Evolutionary conservation across 371 early-diverging fungal species (phyloP), one percentile per base, ranked within the genome.

Genomic region (Coemansia sp.): DNA sequence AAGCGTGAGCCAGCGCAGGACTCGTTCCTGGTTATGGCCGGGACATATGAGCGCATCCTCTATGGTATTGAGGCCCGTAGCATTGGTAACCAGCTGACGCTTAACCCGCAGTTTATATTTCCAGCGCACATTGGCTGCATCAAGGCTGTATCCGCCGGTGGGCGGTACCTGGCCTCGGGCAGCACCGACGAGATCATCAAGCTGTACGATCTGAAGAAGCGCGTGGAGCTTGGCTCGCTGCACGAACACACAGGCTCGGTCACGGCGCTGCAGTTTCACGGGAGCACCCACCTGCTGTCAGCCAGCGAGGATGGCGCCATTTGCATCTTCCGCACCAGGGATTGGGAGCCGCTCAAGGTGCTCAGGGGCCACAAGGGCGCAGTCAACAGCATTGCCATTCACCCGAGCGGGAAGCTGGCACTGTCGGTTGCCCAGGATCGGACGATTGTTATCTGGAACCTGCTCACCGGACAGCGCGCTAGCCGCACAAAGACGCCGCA

Each of bases 11-110:
- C 62, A 80, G 71, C 74, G n/a, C 54, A 54, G 38, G 62, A 65
- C 26, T 38, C 65, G 35, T 73, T 93, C 61, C 79, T 90, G 54
- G 83, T 93, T 45, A 80, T 90, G 36, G 88, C 89, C 4, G 99
- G 99, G 56, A 91, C 95, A 34, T 98, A 98, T 78, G 98, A 98
- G 77, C 89, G 96, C 20, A 83, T 98, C 16, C 83, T 98, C 30
- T 97, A 94, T 69, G 99, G 99, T 32, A 81, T 96, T 30, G 87
- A 91, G 59, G 90, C 84, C 16, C 72, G 80, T 35, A 85, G 86
- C 83, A 81, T 79, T 26, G 79, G 76, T 57, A 57, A 57, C 16
- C 62, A 58, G 9, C 58, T 74, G 34, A 55, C 65, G 31, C 65
- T 95, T 41, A 81, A 83, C 35, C 93, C 95, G 7, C 76, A 88